These are phyloP conservation scores for Lobosporangium transversale DNA, from an alignment of 192 early-diverging fungal species.

Conservation along the genomic window DNA sequence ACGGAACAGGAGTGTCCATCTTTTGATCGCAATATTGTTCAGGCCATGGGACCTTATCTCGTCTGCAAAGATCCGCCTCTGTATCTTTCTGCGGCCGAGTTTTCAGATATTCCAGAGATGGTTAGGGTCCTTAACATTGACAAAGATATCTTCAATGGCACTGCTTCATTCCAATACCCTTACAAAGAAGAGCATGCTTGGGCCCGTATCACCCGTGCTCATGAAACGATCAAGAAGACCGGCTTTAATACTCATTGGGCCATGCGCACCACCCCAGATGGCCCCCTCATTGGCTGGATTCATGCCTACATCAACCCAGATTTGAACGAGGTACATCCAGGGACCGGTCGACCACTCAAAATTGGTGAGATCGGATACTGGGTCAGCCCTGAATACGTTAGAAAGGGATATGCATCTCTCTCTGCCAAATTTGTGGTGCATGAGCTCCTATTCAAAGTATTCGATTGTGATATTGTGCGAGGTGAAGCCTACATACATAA, in stretches of 20 bases:
- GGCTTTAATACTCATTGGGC: conserved; percentile 37
- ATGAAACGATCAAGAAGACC: background rate
- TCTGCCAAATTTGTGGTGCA: conserved; percentile 16
- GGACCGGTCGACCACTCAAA: conserved; percentile 8
- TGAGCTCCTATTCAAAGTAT: conserved; percentile 27
- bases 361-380: conserved; percentile 30
- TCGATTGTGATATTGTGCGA: conserved; percentile 26
- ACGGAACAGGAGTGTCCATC: background rate
- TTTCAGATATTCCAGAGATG: conserved; percentile 33
- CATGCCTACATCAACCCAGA: conserved; percentile 10
- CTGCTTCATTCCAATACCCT: conserved; percentile 29
- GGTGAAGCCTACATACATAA: conserved; percentile 16
- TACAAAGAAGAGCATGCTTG: conserved; percentile 29
- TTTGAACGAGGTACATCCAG: conserved; percentile 14
- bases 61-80: conserved; percentile 27
- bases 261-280: conserved; percentile 36
- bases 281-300: conserved; percentile 39
- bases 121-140: conserved; percentile 36
- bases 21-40: background rate
- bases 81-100: conserved; percentile 28
- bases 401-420: conserved; percentile 20
- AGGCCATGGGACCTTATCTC: conserved; percentile 25
- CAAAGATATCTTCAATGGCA: conserved; percentile 40
- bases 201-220: conserved; percentile 14
- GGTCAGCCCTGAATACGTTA: conserved; percentile 28